Base-by-base conservation (phyloP, 129 eudicot species). In the Artemisia annua region DNA sequence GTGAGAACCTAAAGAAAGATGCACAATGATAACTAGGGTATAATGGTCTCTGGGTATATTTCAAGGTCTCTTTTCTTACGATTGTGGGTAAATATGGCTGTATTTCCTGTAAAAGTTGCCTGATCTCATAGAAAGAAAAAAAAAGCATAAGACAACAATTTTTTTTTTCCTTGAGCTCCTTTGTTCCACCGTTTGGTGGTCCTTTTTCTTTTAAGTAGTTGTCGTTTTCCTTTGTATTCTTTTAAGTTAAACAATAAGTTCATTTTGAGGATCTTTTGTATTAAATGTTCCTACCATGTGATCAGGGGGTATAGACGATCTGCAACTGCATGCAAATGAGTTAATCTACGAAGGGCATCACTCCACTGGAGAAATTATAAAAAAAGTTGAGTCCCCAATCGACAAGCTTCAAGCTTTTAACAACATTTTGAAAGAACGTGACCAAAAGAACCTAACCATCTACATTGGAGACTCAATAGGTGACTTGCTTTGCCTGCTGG, bases 401-500 rank as follows among this genome's bases (percentile, higher is more conserved):
- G 98, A 92, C 85, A 92, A 92, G 80, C 84, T 85, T 63, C 76
- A 82, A 35, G 86, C 89, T 59, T 85, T 92, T 35, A 78, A 51
- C 1, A 64, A 60, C 13, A 72, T 87, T 69, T 35, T 83, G 39
- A 69, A 79, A 17, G 80, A 78, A 11, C 28, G 63, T 64, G 32
- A 66, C 62, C 52, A 48, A 58, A 82, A 80, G 79, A 79, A 30
- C 13, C 63, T 85, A 26, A 85, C 79, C 7, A 80, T 89, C 14
- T 89, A 92, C 57, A 89, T 92, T 2, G 98, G 98, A 24, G 98
- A 89, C 81, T 89, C 98, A 7, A 83, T 89, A 30, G 95, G 98
- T 26, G 98, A 92, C 85, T 84, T 92, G 77, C 92, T 92, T 78
- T 89, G 98, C 70, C 75, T 92, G 66, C 90, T 92, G 0, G 79